Evolutionary conservation across 306 rosid species (phyloP).

Genomic region (Cyamopsis tetragonoloba): DNA sequence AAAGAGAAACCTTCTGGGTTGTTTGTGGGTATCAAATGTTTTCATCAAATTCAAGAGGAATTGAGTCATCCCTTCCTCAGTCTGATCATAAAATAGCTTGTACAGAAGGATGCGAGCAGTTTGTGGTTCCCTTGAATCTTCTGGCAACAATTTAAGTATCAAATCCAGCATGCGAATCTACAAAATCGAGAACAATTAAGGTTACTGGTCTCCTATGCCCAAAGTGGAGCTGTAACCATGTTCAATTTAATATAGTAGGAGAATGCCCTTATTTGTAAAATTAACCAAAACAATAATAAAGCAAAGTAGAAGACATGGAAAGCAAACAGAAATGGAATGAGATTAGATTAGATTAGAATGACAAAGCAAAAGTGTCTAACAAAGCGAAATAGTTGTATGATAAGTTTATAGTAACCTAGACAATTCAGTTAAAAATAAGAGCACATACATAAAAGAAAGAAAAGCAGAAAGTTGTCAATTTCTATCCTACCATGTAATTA

Average conservation of each 20-base stretch:
- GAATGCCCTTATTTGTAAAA: not conserved
- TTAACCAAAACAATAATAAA: slow-evolving; percentile 12
- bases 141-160: slow-evolving; percentile 71
- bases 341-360: not conserved
- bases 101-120: slow-evolving; percentile 89
- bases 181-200: slow-evolving; percentile 35
- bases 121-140: slow-evolving; percentile 77
- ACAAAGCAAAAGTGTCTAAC: slow-evolving; percentile 2
- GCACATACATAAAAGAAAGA: not conserved
- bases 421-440: not conserved
- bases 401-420: not conserved
- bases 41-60: slow-evolving; percentile 71
- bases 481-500: not conserved
- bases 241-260: not conserved
- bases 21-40: slow-evolving; percentile 77
- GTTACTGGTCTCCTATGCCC: too few species aligned
- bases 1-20: slow-evolving; percentile 71
- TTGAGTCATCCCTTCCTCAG: slow-evolving; percentile 92
- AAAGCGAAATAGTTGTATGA: not conserved
- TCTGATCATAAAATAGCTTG: slow-evolving; percentile 94
- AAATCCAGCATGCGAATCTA: slow-evolving; percentile 90
- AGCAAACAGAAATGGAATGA: not conserved
- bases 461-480: not conserved
- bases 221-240: too few species aligned
- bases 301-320: slow-evolving; percentile 7